Base-by-base conservation (phyloP, 495 filamentous ascomycete genomes). In the Penicillium alfredii region DNA sequence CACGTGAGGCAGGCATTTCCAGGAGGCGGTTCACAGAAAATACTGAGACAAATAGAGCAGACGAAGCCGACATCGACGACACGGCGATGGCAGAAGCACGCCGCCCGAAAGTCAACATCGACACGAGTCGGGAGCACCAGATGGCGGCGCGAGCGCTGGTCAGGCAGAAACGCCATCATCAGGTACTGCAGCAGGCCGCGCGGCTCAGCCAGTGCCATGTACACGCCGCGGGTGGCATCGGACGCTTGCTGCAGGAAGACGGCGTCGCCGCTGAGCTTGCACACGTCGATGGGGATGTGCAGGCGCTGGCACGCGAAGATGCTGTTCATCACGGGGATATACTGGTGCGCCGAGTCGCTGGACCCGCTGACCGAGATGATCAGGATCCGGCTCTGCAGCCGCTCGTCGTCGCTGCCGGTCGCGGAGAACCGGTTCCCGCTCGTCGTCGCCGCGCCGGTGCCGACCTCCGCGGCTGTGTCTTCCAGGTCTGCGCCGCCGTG, bases 291-390 rank as follows among this genome's bases (percentile, higher is more conserved):
- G 9, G 92, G 84, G 42, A 97, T 86, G 43, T 72, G 72, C 33
- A 86, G 68, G 35, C 89, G 81, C 47, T 74, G 87, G 41, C 89
- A 88, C 7, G 92, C 93, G 61, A 98, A 98, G 25, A 96, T 94
- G 45, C 79, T 74, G 66, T 97, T 98, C 89, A 97, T 98, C 30
- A 95, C 84, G 2, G 90, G 85, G 38, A 97, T 96, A 65, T 98
- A 98, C 57, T 96, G 89, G 19, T 82, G 75, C 0, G 90, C 81
- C 4, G 88, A 73, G 62, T 86, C 83, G 42, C 83, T 82, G 15
- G 85, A 87, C 19, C 88, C 86, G 30, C 81, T 87, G 24, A 93
- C 63, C 8, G 87, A 77, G 34, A 98, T 59, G 46, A 97, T 87
- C 40, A 98, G 64, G 51, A 97, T 94, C 25, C 93, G 84, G n/a